Base-by-base conservation (phyloP, 306 rosid genomes). In the Aeschynomene evenia region DNA sequence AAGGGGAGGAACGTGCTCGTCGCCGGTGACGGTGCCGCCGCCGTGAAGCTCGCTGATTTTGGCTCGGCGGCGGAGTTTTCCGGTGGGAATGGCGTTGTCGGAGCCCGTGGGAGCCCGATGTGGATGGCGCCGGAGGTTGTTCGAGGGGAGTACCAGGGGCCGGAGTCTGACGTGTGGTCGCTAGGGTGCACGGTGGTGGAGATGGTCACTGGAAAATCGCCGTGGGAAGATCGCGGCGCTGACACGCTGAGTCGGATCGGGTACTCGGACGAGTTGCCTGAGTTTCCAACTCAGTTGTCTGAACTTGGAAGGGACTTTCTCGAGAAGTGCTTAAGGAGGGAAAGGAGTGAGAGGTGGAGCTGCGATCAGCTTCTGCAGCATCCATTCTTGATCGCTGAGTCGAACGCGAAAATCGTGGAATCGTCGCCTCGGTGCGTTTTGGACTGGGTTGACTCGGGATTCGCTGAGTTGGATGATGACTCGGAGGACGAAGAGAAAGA, bases 71-170 rank as follows among this genome's bases (percentile, higher is more conserved):
- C 72, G 14, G 84, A 81, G 4, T 2, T 55, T 0, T 11, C 75
- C 1, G 11, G 9, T 4, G 70, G 6, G 9, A 29, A 1, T 52
- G 20, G 23, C 28, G 62, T 10, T 24, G 59, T 6, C 60, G 14
- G 15, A 16, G 91, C 91, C 6, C 89, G 98, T 4, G 98, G 98
- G 18, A 93, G 96, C 14, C 98, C 98, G 20, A 64, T 93, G 57
- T 90, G 98, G 98, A 93, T 93, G 98, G 98, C 97, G 14, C 98
- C 98, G 72, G 98, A 93, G 85, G 98, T 93, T 0, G 70, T 93
- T 8, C 82, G 89, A 11, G 66, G 85, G 74, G 89, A 88, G 56
- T 81, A 68, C 36, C 97, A 88, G 81, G 94, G 96, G 28, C 87
- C 93, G 36, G 94, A 90, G 65, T 84, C 96, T 13, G 97, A 93